Evolutionary conservation across 2,329 filamentous ascomycete genomes (phyloP).

Genomic region (Dactylellina parvicollis): DNA sequence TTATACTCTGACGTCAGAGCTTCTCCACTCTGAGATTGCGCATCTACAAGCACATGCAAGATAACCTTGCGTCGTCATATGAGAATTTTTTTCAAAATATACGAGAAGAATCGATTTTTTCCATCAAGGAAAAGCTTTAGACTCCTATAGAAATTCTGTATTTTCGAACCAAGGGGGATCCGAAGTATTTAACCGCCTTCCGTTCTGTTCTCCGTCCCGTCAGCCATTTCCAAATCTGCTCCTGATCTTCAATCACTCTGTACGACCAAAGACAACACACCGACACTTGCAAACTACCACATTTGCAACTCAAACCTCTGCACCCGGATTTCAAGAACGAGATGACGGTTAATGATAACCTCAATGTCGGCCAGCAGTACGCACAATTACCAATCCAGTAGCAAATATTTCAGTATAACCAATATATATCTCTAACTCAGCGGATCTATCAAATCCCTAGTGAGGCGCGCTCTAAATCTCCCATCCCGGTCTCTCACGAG

Average conservation of each 20-base stretch:
- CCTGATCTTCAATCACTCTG: slow-evolving; percentile 18
- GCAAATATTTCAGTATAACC: too few species aligned
- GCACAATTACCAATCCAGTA: too few species aligned
- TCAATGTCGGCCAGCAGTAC: not conserved
- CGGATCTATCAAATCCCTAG: not conserved
- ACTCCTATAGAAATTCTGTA: too few species aligned
- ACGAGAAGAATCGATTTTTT: too few species aligned
- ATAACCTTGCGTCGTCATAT: not conserved
- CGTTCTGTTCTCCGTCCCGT: not conserved
- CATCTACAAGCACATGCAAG: not conserved
- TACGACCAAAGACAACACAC: slow-evolving; percentile 26
- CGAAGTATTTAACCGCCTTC: slow-evolving; percentile 6
- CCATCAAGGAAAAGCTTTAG: too few species aligned
- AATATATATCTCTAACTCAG: not conserved
- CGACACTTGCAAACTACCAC: slow-evolving; percentile 14
- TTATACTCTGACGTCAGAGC: slow-evolving; percentile 7
- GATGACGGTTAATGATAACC: not conserved
- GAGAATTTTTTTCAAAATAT: too few species aligned
- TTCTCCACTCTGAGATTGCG: slow-evolving; percentile 4
- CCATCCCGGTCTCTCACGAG: slow-evolving; percentile 21
- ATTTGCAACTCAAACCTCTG: not conserved
- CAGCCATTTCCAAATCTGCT: slow-evolving; percentile 5
- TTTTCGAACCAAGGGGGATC: too few species aligned
- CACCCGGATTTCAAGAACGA: not conserved
- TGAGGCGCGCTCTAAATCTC: slow-evolving; percentile 29